These are phyloP conservation scores for Umbelopsis sp. DNA, from an alignment of 192 early-diverging fungal species.

Conservation along the genomic window DNA sequence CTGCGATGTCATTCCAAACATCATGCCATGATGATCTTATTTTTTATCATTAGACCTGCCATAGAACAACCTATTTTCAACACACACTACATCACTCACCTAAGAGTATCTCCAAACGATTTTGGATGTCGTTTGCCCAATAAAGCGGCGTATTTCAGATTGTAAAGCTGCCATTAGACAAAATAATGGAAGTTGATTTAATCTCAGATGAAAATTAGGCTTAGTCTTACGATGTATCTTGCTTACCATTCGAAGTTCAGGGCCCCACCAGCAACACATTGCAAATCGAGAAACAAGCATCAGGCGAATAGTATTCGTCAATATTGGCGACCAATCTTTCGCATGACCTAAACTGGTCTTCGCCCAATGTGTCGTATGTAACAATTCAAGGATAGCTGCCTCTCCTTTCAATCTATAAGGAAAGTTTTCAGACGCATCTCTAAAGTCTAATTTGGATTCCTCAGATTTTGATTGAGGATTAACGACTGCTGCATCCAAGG, in stretches of 20 bases:
- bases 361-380: neutral
- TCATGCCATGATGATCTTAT: neutral
- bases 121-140: neutral
- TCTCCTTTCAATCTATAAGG: neutral
- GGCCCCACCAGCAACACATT: constrained; percentile 25
- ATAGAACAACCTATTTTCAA: too few relatives aligned
- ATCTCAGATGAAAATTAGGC: too few relatives aligned
- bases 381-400: neutral
- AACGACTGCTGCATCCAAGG: too few relatives aligned
- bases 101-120: neutral
- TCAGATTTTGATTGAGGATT: too few relatives aligned
- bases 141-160: neutral
- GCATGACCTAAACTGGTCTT: neutral
- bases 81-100: neutral
- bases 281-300: constrained; percentile 46
- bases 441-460: neutral
- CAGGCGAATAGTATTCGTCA: constrained; percentile 40
- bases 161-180: neutral
- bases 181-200: too few relatives aligned
- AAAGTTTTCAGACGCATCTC: neutral
- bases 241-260: neutral
- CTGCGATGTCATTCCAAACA: neutral
- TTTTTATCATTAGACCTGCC: neutral
- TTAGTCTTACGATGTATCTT: neutral
- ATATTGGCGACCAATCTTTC: neutral